Conservation (phyloP, 73 alveolate species). For the Urostyla sp. region DNA sequence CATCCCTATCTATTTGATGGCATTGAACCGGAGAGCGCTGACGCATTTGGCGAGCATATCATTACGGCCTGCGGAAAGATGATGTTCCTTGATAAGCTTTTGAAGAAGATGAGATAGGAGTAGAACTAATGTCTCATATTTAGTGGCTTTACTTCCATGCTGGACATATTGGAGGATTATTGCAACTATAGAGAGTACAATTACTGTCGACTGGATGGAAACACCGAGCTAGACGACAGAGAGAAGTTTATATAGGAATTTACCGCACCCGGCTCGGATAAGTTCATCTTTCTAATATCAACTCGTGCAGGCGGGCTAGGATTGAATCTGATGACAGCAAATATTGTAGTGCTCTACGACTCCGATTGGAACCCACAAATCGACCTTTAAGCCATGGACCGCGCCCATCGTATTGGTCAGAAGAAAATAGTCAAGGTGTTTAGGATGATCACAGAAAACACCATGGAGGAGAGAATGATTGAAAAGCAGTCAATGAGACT, state of each 20-base stretch:
- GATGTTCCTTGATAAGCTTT: constrained; percentile 88
- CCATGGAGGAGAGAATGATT: constrained; percentile 98
- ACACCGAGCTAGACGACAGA: constrained; percentile 78
- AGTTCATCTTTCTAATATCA: constrained; percentile 94
- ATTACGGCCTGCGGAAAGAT: constrained; percentile 87
- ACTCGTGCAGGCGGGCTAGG: constrained; percentile 99
- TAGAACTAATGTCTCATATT: constrained; percentile 89
- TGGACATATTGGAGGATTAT: constrained; percentile 98
- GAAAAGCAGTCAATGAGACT: constrained; percentile 96
- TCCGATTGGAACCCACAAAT: constrained; percentile 99
- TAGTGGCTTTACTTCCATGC: constrained; percentile 95
- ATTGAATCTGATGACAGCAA: constrained; percentile 97
- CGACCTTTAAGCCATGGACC: constrained; percentile 99
- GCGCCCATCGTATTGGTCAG: constrained; percentile 99
- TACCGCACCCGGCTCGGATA: constrained; percentile 66
- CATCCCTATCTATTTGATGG: constrained; percentile 96
- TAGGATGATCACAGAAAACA: constrained; percentile 93
- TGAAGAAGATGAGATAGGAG: constrained; percentile 77
- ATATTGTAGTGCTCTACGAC: constrained; percentile 98
- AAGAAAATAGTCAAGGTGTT: constrained; percentile 93
- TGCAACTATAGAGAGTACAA: constrained; percentile 94
- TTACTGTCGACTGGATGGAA: constrained; percentile 98
- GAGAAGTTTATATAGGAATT: constrained; percentile 63
- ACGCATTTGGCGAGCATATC: constrained; percentile 88
- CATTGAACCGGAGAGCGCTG: constrained; percentile 86